Base-by-base conservation (phyloP, 169 alveolate species). In the Plasmodium fragile region DNA sequence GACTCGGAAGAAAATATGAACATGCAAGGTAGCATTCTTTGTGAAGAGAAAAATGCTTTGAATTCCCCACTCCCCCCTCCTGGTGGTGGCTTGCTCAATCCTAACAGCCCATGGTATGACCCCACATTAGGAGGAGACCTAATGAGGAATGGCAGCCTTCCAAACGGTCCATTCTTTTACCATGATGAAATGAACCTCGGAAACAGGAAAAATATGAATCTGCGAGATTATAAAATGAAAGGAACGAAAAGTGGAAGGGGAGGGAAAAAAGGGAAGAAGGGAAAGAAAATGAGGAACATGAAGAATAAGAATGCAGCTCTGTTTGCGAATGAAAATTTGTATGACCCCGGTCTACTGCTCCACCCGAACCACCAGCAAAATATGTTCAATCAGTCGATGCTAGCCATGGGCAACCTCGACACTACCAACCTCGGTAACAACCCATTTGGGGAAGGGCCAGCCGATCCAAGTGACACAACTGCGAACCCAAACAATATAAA, bases 191-290 rank as follows among this genome's bases (percentile, higher is more conserved):
- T 69, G 53, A 83, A 36, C 45, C 43, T 83, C 41, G 82, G 92
- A 69, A 83, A 83, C 39, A 83, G 39, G 16, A 70, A 69, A 69
- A 70, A 70, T 70, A 7, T 34, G 36, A 83, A 65, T 22, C 77
- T 72, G 69, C 69, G 75, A 18, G 92, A 83, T 30, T 69, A 69
- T 32, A 70, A 70, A 16, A 83, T 83, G 92, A 83, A 83, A 34
- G 73, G 73, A 8, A 83, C 13, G 71, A 83, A 70, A 16, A 83
- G 71, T 32, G 32, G 81, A 1, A 41, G 43, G 43, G 34, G 43
- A 3, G 55, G 55, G 7, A 41, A 75, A 18, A 75, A 30, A 32
- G n/a, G 22, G 6, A 75, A n/a, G 43, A 41, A 75, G 82, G 25
- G 10, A 4, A 75, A 30, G 34, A 41, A 41, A 32, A 36, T 36